phyloP scores from a whole-genome alignment of 2,329 filamentous ascomycete species.

The Fusarium burgessii region DNA sequence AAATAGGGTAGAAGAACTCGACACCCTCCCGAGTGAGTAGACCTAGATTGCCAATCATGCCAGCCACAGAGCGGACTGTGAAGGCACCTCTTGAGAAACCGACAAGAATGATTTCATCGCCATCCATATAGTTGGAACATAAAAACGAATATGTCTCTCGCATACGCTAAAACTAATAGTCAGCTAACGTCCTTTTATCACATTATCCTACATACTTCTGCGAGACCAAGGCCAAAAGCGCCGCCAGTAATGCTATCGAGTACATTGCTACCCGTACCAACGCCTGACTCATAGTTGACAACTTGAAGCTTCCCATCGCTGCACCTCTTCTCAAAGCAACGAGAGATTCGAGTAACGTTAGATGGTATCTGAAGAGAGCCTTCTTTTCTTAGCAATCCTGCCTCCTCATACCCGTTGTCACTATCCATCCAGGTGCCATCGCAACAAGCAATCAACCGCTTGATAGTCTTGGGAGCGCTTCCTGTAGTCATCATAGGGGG shows the following conservation, averaged over 20 bases:
- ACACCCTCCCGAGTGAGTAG: conserved; percentile 65
- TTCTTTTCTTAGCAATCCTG: conserved; percentile 51
- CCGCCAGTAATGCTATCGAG: conserved; percentile 66
- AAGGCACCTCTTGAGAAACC: conserved; percentile 71
- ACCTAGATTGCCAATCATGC: conserved; percentile 64
- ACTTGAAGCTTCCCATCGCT: conserved; percentile 67
- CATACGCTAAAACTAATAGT: conserved; percentile 57
- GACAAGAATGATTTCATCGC: conserved; percentile 67
- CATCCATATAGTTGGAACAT: conserved; percentile 70
- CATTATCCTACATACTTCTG: conserved; percentile 55
- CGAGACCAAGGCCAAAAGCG: conserved; percentile 66
- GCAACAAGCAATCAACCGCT: conserved; percentile 65
- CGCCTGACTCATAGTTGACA: conserved; percentile 71
- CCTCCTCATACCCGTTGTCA: conserved; percentile 61
- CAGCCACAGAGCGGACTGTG: conserved; percentile 67
- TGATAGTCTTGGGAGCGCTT: conserved; percentile 43
- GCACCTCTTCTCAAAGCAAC: conserved; percentile 65
- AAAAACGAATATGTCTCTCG: conserved; percentile 73
- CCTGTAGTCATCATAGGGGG: conserved; percentile 9
- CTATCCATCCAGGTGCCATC: conserved; percentile 68
- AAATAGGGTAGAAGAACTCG: conserved; percentile 66
- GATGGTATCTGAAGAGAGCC: conserved; percentile 64
- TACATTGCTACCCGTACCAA: conserved; percentile 64
- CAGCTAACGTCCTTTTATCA: background rate
- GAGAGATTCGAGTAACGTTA: conserved; percentile 71